Base-by-base conservation (phyloP, 2,329 filamentous ascomycete genomes). In the Graphiopsis chlorocephala region DNA sequence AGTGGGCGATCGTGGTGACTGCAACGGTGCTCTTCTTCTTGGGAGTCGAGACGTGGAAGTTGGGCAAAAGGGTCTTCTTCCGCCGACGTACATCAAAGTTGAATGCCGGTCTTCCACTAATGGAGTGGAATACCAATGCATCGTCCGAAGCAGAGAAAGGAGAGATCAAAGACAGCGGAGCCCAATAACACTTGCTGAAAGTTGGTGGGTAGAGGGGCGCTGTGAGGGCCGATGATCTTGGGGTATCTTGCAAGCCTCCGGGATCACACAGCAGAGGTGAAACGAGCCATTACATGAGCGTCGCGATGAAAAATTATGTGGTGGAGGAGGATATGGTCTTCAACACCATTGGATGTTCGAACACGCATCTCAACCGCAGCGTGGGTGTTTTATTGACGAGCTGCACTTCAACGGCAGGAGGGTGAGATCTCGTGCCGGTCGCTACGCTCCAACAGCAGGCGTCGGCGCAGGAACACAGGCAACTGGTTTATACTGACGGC, bases 1-100 rank as follows among this genome's bases (percentile, higher is more conserved):
- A 91, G 73, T 91, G 88, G 89, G 86, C 80, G 0, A 83, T 91
- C 52, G 86, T 90, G 0, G 85, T 91, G 65, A 77, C 88, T 38
- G 83, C 83, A n/a, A 80, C 84, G 0, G 72, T 83, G 0, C 70
- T 90, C 3, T 92, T 91, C 78, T 85, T 91, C 71, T 70, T 79
- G 0, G 88, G 88, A 0, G 81, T 86, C 0, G 89, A 92, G 76
- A 65, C 77, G 0, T 92, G 87, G 85, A 91, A 91, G 76, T 90
- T 83, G 81, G 78, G 72, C 10, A 92, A 92, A 79, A 78, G 89
- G 1, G 72, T 69, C 7, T 72, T 65, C 53, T 67, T 69, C 61
- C 61, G 67, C 20, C 55, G 60, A 4, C 58, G 60, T 20, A 15
- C 6, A 5, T 4, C 45, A 23, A 61, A 20, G 25, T 15, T 8